Conservation (phyloP, 2,329 filamentous ascomycete genomes). For the Colletotrichum scovillei region DNA sequence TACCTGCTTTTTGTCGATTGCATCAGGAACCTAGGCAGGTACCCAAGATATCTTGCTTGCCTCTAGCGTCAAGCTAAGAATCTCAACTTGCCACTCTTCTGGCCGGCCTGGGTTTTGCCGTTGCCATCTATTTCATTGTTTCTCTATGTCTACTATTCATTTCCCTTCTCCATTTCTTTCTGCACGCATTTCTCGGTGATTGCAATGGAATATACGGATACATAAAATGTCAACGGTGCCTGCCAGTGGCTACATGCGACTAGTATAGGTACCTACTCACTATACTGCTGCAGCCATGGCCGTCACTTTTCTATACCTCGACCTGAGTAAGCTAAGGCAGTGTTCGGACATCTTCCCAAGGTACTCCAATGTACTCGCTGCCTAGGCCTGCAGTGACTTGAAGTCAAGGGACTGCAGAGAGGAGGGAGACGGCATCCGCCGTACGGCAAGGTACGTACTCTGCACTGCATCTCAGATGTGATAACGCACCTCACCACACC, state of each 20-base stretch:
- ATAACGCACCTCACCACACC: conserved; percentile 19
- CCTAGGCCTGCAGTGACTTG: background rate
- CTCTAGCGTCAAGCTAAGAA: background rate
- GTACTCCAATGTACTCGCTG: background rate
- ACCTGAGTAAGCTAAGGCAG: background rate
- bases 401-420: background rate
- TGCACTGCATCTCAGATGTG: conserved; percentile 31
- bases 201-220: no score
- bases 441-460: conserved; percentile 6
- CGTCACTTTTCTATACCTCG: background rate
- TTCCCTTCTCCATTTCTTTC: background rate
- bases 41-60: background rate
- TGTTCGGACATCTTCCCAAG: background rate
- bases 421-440: background rate
- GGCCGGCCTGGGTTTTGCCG: background rate
- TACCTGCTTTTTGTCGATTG: background rate
- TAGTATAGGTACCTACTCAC: background rate
- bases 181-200: conserved; percentile 2
- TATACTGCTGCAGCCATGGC: background rate
- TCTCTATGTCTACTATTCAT: background rate
- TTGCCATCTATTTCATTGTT: background rate
- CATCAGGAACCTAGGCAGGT: background rate
- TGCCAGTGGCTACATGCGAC: background rate
- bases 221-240: background rate
- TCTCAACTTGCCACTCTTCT: background rate